Base-by-base conservation (phyloP, 2,329 filamentous ascomycete species). In the Didymella lethalis region DNA sequence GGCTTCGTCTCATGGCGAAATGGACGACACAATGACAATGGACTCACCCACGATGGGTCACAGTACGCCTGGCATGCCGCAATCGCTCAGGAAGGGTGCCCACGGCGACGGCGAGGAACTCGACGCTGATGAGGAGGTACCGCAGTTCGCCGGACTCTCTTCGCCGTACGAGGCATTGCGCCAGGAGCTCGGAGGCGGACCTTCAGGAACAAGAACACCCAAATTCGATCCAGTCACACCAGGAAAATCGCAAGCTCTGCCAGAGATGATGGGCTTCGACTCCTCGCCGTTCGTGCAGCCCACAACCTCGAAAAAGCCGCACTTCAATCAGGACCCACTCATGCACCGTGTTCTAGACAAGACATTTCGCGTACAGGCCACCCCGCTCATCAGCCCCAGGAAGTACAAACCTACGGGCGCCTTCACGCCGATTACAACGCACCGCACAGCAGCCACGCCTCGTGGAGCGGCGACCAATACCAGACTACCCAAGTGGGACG, bases 301-400 rank as follows among this genome's bases (percentile, higher is more conserved):
- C 20, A 75, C 71, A 0, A 68, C 73, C 2, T 61, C 67, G 8
- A 73, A 72, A 78, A 70, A 64, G 46, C 48, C 62, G 1, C 53
- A 62, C 26, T 29, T 56, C 75, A 81, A 78, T 69, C 86, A 87
- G 60, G 92, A 97, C 72, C 91, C 91, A 2, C 83, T 98, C 8
- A 84, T 99, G 40, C 94, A 98, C 76, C 91, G 90, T 58, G 84
- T 98, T n/a, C 86, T 96, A 5, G 93, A 98, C 81, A 97, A 96
- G 79, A 97, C 91, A 57, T 99, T 96, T 80, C 91, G 94, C 31
- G 84, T 99, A 25, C 92, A 96, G 77, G 92, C 94, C 6, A 99
- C 95, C 10, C 95, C 95, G 0, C 88, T 95, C 66, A 88, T 88
- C n/a, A 89, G 88, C 10, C 80, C 79, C 40, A 75, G 75, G 5